Conservation (phyloP, 208 protist genomes). For the Wallacemonas sp. region DNA sequence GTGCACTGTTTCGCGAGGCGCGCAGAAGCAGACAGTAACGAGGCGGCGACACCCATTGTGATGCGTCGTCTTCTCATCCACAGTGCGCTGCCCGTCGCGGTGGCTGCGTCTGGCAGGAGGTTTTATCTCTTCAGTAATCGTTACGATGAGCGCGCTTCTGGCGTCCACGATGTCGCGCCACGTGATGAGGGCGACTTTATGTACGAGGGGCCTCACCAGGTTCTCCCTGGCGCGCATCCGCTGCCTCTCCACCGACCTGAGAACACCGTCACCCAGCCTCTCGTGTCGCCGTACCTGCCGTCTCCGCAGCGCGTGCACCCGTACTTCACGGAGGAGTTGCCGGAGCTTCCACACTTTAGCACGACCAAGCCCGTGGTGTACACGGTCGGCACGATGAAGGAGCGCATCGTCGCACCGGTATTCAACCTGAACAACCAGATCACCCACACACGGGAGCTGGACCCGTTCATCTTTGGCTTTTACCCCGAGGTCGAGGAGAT, state of each 20-base stretch:
- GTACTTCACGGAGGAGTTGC: constrained; percentile 82
- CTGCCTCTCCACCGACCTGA: constrained; percentile 76
- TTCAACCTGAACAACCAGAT: constrained; percentile 76
- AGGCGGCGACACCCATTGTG: too few relatives aligned
- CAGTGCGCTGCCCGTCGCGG: not conserved
- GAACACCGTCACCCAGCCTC: constrained; percentile 75
- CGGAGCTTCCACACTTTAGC: constrained; percentile 83
- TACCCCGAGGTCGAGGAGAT: constrained; percentile 83
- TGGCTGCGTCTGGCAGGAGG: not conserved
- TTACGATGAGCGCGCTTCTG: constrained; percentile 77
- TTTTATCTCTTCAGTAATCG: constrained; percentile 52
- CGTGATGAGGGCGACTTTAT: constrained; percentile 78
- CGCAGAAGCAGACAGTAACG: too few relatives aligned
- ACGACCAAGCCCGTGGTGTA: constrained; percentile 84
- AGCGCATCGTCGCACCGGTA: constrained; percentile 85
- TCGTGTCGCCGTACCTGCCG: constrained; percentile 84
- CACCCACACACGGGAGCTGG: constrained; percentile 86
- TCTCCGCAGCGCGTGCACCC: constrained; percentile 86
- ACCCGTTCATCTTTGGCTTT: constrained; percentile 91
- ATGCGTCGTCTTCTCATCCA: constrained; percentile 3
- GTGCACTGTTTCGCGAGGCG: not conserved
- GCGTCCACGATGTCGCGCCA: constrained; percentile 82
- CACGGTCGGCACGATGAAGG: constrained; percentile 82
- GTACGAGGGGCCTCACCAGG: constrained; percentile 68
- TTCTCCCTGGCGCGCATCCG: constrained; percentile 81